A percentile compares a stretch with the other conserved stretches of the same genome.
Evolutionary conservation across 116 monocot species (phyloP).

Genomic region (Posidonia oceanica): DNA sequence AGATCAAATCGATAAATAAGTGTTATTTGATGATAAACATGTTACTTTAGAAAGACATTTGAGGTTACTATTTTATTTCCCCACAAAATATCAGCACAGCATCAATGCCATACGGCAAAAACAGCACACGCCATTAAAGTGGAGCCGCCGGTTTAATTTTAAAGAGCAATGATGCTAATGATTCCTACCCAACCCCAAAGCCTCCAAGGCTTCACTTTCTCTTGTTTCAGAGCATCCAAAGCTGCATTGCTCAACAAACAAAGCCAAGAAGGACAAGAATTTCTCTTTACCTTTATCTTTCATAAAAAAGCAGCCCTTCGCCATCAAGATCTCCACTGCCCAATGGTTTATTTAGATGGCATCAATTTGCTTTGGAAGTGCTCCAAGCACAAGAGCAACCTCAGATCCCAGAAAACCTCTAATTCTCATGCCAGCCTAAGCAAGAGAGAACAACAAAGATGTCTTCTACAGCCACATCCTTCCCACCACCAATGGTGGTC

Average conservation of each 20-base stretch:
- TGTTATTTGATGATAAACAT: too few species aligned
- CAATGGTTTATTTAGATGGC: background rate
- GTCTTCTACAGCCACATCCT: conserved; percentile 7
- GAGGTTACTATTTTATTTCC: too few species aligned
- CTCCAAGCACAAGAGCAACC: conserved; percentile 4
- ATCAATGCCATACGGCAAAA: too few species aligned
- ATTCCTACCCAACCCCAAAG: background rate
- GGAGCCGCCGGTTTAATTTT: background rate
- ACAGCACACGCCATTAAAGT: too few species aligned
- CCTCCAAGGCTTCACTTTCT: conserved; percentile 12
- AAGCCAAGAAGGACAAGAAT: background rate
- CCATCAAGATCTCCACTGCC: background rate
- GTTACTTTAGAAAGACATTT: too few species aligned
- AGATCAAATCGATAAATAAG: too few species aligned
- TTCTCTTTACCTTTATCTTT: conserved; percentile 5
- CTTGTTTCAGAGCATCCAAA: conserved; percentile 15
- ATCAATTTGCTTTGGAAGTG: background rate
- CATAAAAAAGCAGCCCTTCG: background rate
- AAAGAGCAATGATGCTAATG: background rate
- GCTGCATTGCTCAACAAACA: background rate
- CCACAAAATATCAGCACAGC: too few species aligned
- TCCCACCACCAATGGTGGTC: conserved; percentile 18
- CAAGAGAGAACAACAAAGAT: background rate
- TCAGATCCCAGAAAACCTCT: background rate
- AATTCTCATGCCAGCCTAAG: background rate